A percentile compares a stretch with the other conserved stretches of the same genome.
Conservation (phyloP, 495 filamentous ascomycete species). For the Penicillium bialowiezense region DNA sequence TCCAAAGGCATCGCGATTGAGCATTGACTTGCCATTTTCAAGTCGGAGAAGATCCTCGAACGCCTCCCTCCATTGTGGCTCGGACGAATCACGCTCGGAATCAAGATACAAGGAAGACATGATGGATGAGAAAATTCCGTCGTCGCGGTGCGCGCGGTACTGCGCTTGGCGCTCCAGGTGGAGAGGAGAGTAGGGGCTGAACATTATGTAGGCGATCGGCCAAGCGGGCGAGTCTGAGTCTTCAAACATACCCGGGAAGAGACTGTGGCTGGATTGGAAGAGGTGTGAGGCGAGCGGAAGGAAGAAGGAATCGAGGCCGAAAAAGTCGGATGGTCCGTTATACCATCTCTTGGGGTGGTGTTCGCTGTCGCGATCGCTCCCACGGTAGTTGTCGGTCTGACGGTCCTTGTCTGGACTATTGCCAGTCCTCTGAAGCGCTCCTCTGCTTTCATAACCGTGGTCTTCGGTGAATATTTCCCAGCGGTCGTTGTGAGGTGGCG, state of each 20-base stretch:
- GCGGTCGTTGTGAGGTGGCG: slow-evolving; percentile 26
- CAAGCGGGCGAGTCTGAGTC: slow-evolving; percentile 31
- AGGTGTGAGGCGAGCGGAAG: slow-evolving; percentile 22
- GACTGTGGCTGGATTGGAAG: slow-evolving; percentile 26
- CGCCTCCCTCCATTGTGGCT: slow-evolving; percentile 51
- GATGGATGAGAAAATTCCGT: slow-evolving; percentile 37
- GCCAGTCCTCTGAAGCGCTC: slow-evolving; percentile 16
- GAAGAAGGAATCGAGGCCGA: slow-evolving; percentile 35
- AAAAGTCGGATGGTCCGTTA: slow-evolving; percentile 21
- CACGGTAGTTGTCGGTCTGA: slow-evolving; percentile 6
- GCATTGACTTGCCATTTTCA: slow-evolving; percentile 46
- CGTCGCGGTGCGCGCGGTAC: slow-evolving; percentile 21
- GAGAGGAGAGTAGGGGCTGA: slow-evolving; percentile 52
- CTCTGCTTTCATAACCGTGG: slow-evolving; percentile 22
- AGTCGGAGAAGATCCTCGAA: slow-evolving; percentile 55
- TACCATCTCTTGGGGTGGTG: slow-evolving; percentile 4
- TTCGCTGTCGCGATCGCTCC: slow-evolving; percentile 6
- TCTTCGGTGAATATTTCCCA: slow-evolving; percentile 39
- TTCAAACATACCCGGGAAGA: slow-evolving; percentile 30
- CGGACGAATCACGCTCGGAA: slow-evolving; percentile 28
- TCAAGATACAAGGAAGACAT: slow-evolving; percentile 31
- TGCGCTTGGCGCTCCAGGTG: slow-evolving; percentile 42
- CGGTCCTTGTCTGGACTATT: slow-evolving; percentile 15
- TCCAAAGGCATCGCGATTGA: slow-evolving; percentile 26
- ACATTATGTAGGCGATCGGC: slow-evolving; percentile 40